Percentiles rank a stretch among this genome's conserved stretches.
Conservation (phyloP, 768 basidiomycete species). For the Collybia sp. region DNA sequence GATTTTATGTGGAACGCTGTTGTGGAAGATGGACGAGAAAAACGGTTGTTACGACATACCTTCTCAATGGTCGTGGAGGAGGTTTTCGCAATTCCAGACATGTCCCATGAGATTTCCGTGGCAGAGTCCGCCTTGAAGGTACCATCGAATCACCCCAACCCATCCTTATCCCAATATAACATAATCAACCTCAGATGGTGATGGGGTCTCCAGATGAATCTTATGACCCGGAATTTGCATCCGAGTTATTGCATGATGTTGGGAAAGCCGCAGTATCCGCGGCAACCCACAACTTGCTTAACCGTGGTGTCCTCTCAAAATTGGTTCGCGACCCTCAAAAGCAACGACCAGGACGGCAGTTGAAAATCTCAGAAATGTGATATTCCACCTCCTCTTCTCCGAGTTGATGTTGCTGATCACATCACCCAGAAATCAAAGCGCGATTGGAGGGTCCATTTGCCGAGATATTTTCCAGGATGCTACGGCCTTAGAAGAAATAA, state of each 20-base stretch:
- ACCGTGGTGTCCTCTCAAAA: conserved; percentile 64
- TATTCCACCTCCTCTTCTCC: conserved; percentile 5
- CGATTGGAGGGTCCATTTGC: conserved; percentile 58
- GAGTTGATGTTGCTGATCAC: not conserved
- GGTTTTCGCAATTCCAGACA: conserved; percentile 25
- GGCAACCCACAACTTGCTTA: conserved; percentile 58
- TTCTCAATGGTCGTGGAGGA: conserved; percentile 39
- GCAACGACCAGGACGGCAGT: conserved; percentile 63
- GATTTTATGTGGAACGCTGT: conserved; percentile 72
- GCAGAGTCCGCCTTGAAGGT: conserved; percentile 77
- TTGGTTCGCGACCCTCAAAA: conserved; percentile 58
- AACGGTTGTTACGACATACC: conserved; percentile 52
- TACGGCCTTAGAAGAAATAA: conserved; percentile 51
- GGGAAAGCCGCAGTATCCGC: conserved; percentile 51
- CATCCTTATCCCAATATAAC: conserved; percentile 2
- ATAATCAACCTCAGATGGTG: conserved; percentile 52
- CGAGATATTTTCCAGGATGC: conserved; percentile 73
- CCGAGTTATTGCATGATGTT: conserved; percentile 47
- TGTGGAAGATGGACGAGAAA: conserved; percentile 76
- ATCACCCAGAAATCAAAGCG: conserved; percentile 55
- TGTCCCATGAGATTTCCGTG: conserved; percentile 38
- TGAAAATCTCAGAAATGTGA: conserved; percentile 74
- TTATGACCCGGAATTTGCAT: conserved; percentile 59
- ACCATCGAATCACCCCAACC: not conserved
- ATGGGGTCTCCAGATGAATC: conserved; percentile 67